Base-by-base conservation (phyloP, 768 basidiomycete species). In the Naganishia randhawae region DNA sequence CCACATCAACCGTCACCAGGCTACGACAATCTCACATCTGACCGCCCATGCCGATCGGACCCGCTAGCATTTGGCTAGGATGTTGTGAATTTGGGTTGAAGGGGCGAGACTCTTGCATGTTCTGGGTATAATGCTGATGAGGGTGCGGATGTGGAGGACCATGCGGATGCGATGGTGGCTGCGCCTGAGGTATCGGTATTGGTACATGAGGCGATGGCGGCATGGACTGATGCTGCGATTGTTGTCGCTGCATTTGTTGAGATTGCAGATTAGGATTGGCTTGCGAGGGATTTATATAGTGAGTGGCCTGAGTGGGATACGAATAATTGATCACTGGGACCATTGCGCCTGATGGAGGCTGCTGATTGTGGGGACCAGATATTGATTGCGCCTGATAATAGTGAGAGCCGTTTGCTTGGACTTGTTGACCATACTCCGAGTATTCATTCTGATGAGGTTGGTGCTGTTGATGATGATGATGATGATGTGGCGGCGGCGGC, bases 401-500 rank as follows among this genome's bases (percentile, higher is more conserved):
- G 14, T 41, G 37, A 39, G 39, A 9, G 17, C 57, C 57, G 57
- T 22, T 61, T 13, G 19, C 37, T 37, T 73, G 73, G 3, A 42
- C 57, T 17, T 66, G 55, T 13, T 68, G 66, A 27, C 39, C 14
- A 16, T 62, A 62, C 27, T 63, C 32, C 1, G 64, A 39, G 22
- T 54, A 53, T 1, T 51, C 50, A 11, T 63, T 68, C 7, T 67
- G 68, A 31, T 67, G 71, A 37, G 67, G 69, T 25, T 62, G 70
- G 25, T 66, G 72, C n/a, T 66, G 69, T 33, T 31, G 69, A 50
- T 61, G 67, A 51, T 69, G 55, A 25, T 31, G 69, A 50, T 61
- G 67, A 51, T 69, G 55, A 25, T 68, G 68, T 33, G 69, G 66
- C 19, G 66, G 57, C 31, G 71, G 69, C 50, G 69, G 66, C 25